phyloP scores from a whole-genome alignment of 306 rosid species.

The Cucumis cinereus region DNA sequence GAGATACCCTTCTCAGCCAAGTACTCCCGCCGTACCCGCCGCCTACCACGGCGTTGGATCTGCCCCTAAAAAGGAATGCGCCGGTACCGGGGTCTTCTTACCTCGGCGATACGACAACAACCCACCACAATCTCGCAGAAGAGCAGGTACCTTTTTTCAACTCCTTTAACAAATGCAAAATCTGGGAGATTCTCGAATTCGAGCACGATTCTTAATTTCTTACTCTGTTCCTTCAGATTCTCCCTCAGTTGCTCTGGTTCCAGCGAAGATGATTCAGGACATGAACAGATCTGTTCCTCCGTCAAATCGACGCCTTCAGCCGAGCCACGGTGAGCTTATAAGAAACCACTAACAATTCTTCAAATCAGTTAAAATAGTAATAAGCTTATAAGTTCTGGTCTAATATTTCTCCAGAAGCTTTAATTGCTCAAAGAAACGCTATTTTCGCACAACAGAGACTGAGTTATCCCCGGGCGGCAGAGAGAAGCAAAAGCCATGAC shows the following conservation, averaged over 20 bases:
- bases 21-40: neutral
- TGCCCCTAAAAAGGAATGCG: constrained; percentile 2
- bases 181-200: neutral
- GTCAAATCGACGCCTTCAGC: neutral
- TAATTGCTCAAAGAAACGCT: constrained; percentile 7
- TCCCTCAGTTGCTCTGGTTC: neutral
- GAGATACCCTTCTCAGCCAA: neutral
- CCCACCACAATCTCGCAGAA: neutral
- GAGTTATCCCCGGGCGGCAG: neutral
- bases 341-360: neutral
- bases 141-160: neutral
- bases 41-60: neutral
- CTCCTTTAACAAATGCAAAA: neutral
- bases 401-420: neutral
- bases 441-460: constrained; percentile 6
- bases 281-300: neutral
- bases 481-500: neutral
- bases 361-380: neutral
- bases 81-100: constrained; percentile 17
- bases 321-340: neutral
- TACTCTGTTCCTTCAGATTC: neutral
- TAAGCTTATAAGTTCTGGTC: neutral
- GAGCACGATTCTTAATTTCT: neutral
- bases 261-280: neutral
- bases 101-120: constrained; percentile 13